A percentile compares a stretch with the other conserved stretches of the same genome.
These are phyloP conservation scores for Puccinellia tenuiflora DNA, from an alignment of 176 grass and related monocot species.

Conservation along the genomic window DNA sequence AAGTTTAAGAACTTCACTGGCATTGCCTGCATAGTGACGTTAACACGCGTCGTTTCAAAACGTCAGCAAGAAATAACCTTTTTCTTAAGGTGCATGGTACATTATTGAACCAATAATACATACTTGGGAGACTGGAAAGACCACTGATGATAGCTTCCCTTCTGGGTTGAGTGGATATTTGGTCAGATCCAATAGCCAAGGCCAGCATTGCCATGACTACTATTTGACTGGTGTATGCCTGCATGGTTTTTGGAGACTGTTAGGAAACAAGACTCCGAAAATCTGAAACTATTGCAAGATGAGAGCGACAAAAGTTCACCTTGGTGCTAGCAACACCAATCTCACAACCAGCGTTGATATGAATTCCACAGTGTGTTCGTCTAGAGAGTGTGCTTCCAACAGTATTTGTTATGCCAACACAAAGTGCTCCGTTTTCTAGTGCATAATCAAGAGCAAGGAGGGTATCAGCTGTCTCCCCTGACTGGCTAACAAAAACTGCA, in stretches of 20 bases:
- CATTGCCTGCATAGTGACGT: constrained; percentile 33
- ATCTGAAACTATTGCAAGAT: background rate
- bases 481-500: constrained; percentile 95
- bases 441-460: constrained; percentile 94
- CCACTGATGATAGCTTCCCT: constrained; percentile 60
- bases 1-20: constrained; percentile 75
- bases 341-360: constrained; percentile 95
- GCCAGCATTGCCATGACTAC: constrained; percentile 97
- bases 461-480: constrained; percentile 96
- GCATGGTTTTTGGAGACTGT: background rate
- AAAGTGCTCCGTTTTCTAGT: constrained; percentile 74
- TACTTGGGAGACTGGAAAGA: constrained; percentile 71
- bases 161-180: constrained; percentile 79
- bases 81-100: background rate
- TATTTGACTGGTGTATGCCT: constrained; percentile 98
- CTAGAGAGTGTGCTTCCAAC: constrained; percentile 89
- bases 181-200: constrained; percentile 89
- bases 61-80: background rate
- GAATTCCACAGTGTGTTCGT: constrained; percentile 91
- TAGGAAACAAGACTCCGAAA: background rate
- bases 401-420: constrained; percentile 96
- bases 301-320: constrained; percentile 29
- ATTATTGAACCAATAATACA: background rate
- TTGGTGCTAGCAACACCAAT: constrained; percentile 99
- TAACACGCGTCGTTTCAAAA: background rate